Evolutionary conservation across 306 rosid species (phyloP), one percentile per base, ranked within the genome.

Genomic region (Prunus mongolica): DNA sequence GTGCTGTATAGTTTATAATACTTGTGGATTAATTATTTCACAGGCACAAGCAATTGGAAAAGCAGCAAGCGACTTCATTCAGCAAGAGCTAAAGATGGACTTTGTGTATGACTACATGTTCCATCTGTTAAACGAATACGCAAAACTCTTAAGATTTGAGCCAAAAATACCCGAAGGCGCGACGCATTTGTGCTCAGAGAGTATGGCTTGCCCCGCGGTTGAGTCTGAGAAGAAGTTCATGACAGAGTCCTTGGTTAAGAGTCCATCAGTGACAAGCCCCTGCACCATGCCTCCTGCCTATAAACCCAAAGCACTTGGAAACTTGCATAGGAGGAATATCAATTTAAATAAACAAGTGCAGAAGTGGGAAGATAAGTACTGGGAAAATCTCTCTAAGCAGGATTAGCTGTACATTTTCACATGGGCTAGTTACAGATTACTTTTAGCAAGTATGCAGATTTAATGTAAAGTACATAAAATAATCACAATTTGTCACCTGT

Each of bases 251-350:
- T 61, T 80, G 65, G 77, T 80, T 12, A 67, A 73, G 72, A 38
- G 65, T 68, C 82, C 84, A 9, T 80, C 91, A 8, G 32, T 49
- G 18, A 76, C 81, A 45, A 38, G 45, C 20, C 92, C 96, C 0
- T 90, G 95, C 55, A 47, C 83, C n/a, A 77, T 90, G 85, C 92
- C 89, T 20, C 87, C 89, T 68, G 86, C 92, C 18, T 84, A 71
- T 2, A 74, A 77, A 3, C 83, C 84, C 45, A 27, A 34, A 6
- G 79, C 67, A 16, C 95, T 84, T 16, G 78, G 65, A 10, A 19
- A 71, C 13, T 78, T 86, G 34, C 61, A 86, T 54, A 75, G 77
- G 45, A 81, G 73, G 12, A 90, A 84, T 66, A 78, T 69, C 62
- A 84, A 85, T 67, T 38, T 81, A 57, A 86, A 88, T 24, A 90